Evolutionary conservation across 495 filamentous ascomycete genomes (phyloP), one percentile per base, ranked within the genome.

Genomic region (Aspergillus diversus): DNA sequence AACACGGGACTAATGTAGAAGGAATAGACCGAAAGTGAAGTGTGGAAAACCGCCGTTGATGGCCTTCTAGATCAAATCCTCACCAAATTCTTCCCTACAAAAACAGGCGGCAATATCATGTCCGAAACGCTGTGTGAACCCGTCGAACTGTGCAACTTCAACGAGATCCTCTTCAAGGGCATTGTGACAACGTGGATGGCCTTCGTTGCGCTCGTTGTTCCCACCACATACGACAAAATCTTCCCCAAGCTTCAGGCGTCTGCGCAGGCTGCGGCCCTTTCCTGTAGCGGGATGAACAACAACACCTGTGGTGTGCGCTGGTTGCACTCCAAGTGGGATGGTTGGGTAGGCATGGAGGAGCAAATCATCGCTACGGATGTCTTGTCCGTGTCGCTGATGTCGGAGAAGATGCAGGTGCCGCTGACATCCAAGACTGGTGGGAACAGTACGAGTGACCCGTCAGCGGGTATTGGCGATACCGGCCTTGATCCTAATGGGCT

Each of bases 101-200:
- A 83, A 5, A 73, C 73, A 57, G 78, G 80, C 48, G 73, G 77
- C 17, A 75, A 81, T 33, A 80, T 88, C 66, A 86, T 90, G 69
- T 80, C 82, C 53, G 92, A 95, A 71, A 78, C 86, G n/a, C 84
- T 87, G 16, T 96, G 92, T 75, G 92, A 94, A 71, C 73, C 83
- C 3, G 73, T 73, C 34, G 70, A 77, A 51, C 77, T 67, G 0
- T 92, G 91, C 74, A 83, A 92, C 68, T 69, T 84, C 57, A 90
- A 94, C 74, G 89, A 92, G 68, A 86, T 87, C 55, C 86, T 86
- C 31, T 95, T 96, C 83, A 94, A 94, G 70, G 90, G 89, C 5
- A 90, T 92, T 65, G 79, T 92, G 7, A 78, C 88, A 7, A 84
- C 88, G 6, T 94, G 91, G 89, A 84, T 97, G 77, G 86, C 89